Conservation (phyloP, 129 eudicot genomes). For the carrot (Daucus carota) region DNA sequence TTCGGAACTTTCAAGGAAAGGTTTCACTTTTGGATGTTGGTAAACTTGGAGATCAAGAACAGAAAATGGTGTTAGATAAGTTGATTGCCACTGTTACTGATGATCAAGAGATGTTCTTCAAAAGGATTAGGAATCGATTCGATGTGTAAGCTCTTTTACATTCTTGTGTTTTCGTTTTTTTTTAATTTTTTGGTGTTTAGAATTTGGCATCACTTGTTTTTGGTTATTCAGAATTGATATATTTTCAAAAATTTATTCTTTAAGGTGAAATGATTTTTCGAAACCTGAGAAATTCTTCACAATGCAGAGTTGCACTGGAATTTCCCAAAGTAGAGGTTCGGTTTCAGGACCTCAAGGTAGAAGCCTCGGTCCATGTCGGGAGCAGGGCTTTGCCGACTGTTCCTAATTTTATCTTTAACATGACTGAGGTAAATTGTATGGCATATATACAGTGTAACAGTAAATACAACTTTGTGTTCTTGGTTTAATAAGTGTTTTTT, state of each 20-base stretch:
- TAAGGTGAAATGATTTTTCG: not conserved
- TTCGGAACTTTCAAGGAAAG: constrained; percentile 43
- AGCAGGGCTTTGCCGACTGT: constrained; percentile 93
- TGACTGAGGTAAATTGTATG: constrained; percentile 60
- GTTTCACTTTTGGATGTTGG: constrained; percentile 61
- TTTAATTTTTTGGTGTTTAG: not conserved
- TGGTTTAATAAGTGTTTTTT: constrained; percentile 10
- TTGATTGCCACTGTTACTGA: constrained; percentile 42
- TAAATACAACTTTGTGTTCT: not conserved
- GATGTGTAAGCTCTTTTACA: constrained; percentile 46
- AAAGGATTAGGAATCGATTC: constrained; percentile 63
- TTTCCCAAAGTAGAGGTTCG: constrained; percentile 87
- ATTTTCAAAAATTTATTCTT: not conserved
- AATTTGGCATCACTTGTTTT: not conserved
- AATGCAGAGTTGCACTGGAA: constrained; percentile 63
- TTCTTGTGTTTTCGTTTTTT: not conserved
- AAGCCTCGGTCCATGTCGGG: constrained; percentile 82
- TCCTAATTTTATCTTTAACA: constrained; percentile 68
- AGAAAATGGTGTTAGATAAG: constrained; percentile 55
- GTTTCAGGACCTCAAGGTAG: constrained; percentile 59
- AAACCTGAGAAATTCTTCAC: constrained; percentile 6
- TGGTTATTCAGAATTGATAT: not conserved
- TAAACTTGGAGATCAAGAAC: constrained; percentile 49
- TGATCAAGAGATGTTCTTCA: constrained; percentile 56
- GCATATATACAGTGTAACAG: not conserved